Percentiles rank a stretch among this genome's conserved stretches.
These are phyloP conservation scores for Trapa incisa DNA, from an alignment of 345 rosid species.

Conservation along the genomic window DNA sequence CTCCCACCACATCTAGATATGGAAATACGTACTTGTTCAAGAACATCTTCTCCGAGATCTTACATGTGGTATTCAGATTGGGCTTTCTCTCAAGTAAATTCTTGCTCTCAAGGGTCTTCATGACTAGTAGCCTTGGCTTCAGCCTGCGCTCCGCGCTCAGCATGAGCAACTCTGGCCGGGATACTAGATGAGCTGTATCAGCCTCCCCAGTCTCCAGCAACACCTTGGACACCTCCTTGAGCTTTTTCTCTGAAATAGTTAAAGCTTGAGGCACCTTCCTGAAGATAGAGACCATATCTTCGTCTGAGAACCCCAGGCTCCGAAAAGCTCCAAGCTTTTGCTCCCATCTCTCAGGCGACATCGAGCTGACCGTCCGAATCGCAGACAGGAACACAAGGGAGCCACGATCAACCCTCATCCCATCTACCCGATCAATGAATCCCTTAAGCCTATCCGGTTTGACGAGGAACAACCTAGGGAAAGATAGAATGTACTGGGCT, in stretches of 20 bases:
- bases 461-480: not conserved
- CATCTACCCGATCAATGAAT: not conserved
- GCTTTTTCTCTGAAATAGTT: slow-evolving; percentile 18
- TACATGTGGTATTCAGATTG: not conserved
- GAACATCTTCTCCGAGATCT: not conserved
- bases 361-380: not conserved
- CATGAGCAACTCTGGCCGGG: slow-evolving; percentile 9
- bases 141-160: slow-evolving; percentile 18
- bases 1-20: not conserved
- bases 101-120: slow-evolving; percentile 18
- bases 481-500: not conserved
- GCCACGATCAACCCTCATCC: not conserved
- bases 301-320: slow-evolving; percentile 5
- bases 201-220: not conserved
- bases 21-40: not conserved
- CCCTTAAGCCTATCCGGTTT: not conserved
- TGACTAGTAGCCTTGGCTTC: slow-evolving; percentile 17
- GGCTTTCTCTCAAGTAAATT: slow-evolving; percentile 13
- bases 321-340: not conserved
- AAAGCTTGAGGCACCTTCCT: slow-evolving; percentile 23
- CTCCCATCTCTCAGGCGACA: slow-evolving; percentile 4
- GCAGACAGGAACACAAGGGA: not conserved
- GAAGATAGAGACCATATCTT: slow-evolving; percentile 3
- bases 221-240: slow-evolving; percentile 6
- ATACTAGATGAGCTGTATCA: not conserved